Evolutionary conservation across 805 yeast genomes (phyloP).

Genomic region (Novakomyces olei): DNA sequence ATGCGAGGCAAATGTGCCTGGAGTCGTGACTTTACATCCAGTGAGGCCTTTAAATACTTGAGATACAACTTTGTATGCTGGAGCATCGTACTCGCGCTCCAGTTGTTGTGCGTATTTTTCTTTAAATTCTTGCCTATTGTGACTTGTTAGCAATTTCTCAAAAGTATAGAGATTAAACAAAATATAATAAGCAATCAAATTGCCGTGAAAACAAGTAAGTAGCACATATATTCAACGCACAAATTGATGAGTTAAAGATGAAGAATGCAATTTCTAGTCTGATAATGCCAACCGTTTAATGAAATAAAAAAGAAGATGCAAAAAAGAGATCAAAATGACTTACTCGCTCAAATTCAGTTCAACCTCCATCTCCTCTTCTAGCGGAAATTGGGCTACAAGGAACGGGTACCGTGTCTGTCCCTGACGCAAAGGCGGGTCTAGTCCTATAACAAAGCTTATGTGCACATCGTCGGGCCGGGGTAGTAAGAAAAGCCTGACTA

Average conservation of each 20-base stretch:
- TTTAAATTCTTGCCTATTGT: too few relatives aligned
- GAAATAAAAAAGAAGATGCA: too few relatives aligned
- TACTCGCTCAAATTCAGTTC: slow-evolving; percentile 60
- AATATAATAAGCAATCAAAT: too few relatives aligned
- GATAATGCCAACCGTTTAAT: not conserved
- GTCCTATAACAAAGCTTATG: slow-evolving; percentile 67
- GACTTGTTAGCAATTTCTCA: too few relatives aligned
- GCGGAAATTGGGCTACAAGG: slow-evolving; percentile 67
- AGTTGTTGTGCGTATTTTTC: slow-evolving; percentile 50
- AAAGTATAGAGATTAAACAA: too few relatives aligned
- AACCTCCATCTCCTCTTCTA: slow-evolving; percentile 78
- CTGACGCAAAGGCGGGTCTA: slow-evolving; percentile 93
- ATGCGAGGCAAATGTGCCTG: slow-evolving; percentile 57
- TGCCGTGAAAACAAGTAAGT: too few relatives aligned
- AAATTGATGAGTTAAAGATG: slow-evolving; percentile 26
- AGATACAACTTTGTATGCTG: slow-evolving; percentile 66
- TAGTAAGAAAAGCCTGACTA: slow-evolving; percentile 72
- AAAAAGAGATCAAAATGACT: too few relatives aligned
- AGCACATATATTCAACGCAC: too few relatives aligned
- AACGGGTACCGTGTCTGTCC: slow-evolving; percentile 95
- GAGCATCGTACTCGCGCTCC: slow-evolving; percentile 54
- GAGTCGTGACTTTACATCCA: slow-evolving; percentile 62
- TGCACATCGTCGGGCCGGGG: slow-evolving; percentile 90
- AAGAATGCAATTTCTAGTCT: not conserved
- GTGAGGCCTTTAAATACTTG: slow-evolving; percentile 80